phyloP scores from a whole-genome alignment of 768 basidiomycete species.

The Kwoniella mangroviensis region DNA sequence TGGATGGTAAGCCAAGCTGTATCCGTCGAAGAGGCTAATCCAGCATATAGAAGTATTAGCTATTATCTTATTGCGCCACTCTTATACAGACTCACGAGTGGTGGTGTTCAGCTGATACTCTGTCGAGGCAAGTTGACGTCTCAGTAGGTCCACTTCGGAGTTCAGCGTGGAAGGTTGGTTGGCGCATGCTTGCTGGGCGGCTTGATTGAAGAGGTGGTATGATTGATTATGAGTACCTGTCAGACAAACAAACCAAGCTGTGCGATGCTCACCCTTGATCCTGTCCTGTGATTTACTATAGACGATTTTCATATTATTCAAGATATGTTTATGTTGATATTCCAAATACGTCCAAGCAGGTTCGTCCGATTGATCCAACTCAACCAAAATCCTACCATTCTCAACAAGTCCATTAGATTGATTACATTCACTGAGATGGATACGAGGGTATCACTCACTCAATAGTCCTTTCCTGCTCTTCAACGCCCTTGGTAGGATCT shows the following conservation, averaged over 20 bases:
- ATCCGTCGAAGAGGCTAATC: slow-evolving; percentile 51
- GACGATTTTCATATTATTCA: slow-evolving; percentile 72
- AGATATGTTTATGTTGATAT: slow-evolving; percentile 83
- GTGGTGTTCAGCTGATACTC: slow-evolving; percentile 27
- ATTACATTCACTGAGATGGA: neutral
- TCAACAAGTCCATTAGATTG: too few relatives aligned
- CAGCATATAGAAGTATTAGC: slow-evolving; percentile 3
- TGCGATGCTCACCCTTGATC: slow-evolving; percentile 63
- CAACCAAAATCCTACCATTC: slow-evolving; percentile 74
- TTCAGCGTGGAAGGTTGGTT: slow-evolving; percentile 44
- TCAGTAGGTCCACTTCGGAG: slow-evolving; percentile 62
- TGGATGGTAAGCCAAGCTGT: slow-evolving; percentile 80
- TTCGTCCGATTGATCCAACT: slow-evolving; percentile 83
- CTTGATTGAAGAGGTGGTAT: slow-evolving; percentile 56
- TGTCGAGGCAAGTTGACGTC: slow-evolving; percentile 30
- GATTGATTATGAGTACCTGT: too few relatives aligned
- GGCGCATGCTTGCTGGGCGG: slow-evolving; percentile 60
- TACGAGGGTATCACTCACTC: slow-evolving; percentile 67
- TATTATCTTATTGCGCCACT: neutral
- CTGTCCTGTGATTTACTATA: slow-evolving; percentile 64
- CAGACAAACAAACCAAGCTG: neutral
- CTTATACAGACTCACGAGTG: slow-evolving; percentile 21
- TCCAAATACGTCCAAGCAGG: slow-evolving; percentile 97
- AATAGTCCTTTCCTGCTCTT: slow-evolving; percentile 95
- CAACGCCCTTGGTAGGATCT: slow-evolving; percentile 76